These are phyloP conservation scores for Trichosporon coremiiforme DNA, from an alignment of 1,284 basidiomycete species.

Conservation along the genomic window DNA sequence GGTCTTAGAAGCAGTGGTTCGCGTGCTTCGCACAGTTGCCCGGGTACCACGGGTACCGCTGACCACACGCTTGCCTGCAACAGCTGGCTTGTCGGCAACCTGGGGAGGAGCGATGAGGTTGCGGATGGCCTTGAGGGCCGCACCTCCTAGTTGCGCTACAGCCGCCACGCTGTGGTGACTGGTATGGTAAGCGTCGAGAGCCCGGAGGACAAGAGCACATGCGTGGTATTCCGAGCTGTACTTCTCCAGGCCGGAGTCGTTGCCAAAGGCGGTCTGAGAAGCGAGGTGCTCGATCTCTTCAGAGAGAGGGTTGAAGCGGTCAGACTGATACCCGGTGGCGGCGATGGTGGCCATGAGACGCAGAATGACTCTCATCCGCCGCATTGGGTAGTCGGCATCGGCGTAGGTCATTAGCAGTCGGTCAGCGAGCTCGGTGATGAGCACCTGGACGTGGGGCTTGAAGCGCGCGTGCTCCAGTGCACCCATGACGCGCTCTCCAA, in stretches of 20 bases:
- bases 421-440: slow-evolving; percentile 36
- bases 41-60: neutral
- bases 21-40: neutral
- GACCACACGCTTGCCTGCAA: slow-evolving; percentile 10
- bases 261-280: slow-evolving; percentile 21
- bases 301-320: slow-evolving; percentile 32
- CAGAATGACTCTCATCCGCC: slow-evolving; percentile 36
- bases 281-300: slow-evolving; percentile 16
- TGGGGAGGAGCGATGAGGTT: slow-evolving; percentile 35
- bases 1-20: neutral
- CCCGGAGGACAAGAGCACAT: slow-evolving; percentile 31
- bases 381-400: slow-evolving; percentile 37
- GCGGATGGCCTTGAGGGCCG: slow-evolving; percentile 36
- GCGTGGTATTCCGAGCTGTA: slow-evolving; percentile 40
- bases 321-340: slow-evolving; percentile 30
- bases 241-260: slow-evolving; percentile 31
- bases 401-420: slow-evolving; percentile 42
- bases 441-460: slow-evolving; percentile 36
- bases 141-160: slow-evolving; percentile 29
- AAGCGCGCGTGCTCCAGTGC: slow-evolving; percentile 34
- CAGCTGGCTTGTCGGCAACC: slow-evolving; percentile 1
- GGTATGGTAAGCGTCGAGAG: slow-evolving; percentile 42
- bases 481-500: slow-evolving; percentile 40
- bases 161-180: neutral
- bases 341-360: slow-evolving; percentile 31